Percentiles rank a stretch among this genome's conserved stretches.
Evolutionary conservation across 2,329 filamentous ascomycete genomes (phyloP).

Genomic region (Teratosphaeria pseudoeucalypti): DNA sequence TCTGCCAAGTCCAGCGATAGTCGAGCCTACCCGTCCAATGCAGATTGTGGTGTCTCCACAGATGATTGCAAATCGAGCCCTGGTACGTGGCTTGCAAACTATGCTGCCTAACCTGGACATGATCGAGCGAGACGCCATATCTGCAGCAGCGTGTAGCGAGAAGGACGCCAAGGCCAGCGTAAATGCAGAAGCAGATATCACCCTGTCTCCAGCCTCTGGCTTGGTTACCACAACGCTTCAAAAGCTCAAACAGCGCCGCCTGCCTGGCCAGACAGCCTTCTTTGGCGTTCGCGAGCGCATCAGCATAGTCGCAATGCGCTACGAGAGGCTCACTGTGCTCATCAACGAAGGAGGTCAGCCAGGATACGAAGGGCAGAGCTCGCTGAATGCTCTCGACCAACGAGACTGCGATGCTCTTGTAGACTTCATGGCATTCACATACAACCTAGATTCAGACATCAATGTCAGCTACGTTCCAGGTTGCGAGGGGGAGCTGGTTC

Average conservation of each 20-base stretch:
- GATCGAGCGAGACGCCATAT: slow-evolving; percentile 46
- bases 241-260: slow-evolving; percentile 58
- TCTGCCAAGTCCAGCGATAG: slow-evolving; percentile 4
- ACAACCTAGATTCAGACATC: slow-evolving; percentile 29
- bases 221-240: slow-evolving; percentile 62
- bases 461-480: slow-evolving; percentile 30
- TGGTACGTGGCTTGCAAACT: slow-evolving; percentile 43
- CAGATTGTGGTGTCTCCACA: slow-evolving; percentile 45
- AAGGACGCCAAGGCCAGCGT: neutral
- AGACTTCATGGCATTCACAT: slow-evolving; percentile 35
- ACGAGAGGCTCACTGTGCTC: slow-evolving; percentile 58
- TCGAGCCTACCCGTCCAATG: slow-evolving; percentile 13
- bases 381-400: slow-evolving; percentile 14
- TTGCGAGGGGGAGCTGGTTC: slow-evolving; percentile 30
- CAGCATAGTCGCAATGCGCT: slow-evolving; percentile 43
- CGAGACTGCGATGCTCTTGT: slow-evolving; percentile 24
- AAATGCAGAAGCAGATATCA: slow-evolving; percentile 56
- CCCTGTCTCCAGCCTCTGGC: slow-evolving; percentile 58
- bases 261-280: slow-evolving; percentile 48
- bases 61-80: slow-evolving; percentile 32
- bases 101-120: slow-evolving; percentile 42
- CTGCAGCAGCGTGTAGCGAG: slow-evolving; percentile 8
- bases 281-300: slow-evolving; percentile 47
- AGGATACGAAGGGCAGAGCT: neutral
- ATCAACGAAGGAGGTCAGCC: slow-evolving; percentile 39